Evolutionary conservation across 2,329 filamentous ascomycete species (phyloP), one percentile per base, ranked within the genome.

Genomic region (Lachnellula occidentalis): DNA sequence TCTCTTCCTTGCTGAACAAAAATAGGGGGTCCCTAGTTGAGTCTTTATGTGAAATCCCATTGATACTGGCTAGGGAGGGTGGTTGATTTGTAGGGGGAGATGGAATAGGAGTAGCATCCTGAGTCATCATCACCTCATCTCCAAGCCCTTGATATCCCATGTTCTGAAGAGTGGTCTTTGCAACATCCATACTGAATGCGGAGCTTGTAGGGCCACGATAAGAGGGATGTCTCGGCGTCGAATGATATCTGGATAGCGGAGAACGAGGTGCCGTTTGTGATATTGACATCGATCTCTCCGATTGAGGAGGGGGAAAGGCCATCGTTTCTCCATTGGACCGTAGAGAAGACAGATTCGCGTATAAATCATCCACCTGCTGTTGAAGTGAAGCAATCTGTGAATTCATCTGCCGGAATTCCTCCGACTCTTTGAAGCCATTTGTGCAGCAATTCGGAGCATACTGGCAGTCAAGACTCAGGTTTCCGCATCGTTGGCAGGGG

Each of bases 181-280:
- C 91, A 14, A 96, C 86, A 59, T 92, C 88, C 31, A 96, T 81
- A 61, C 87, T 92, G 71, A 92, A 96, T 2, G 86, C 84, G 46
- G 85, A 87, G 71, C 90, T 95, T 0, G 90, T 96, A 1, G 90
- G 90, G 0, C 91, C 92, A 54, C 88, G 85, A 67, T 94, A 96
- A 22, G 81, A 79, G 4, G 83, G 82, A 55, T 80, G 63, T 55
- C 59, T 66, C 4, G 60, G 54, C 5, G 54, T 12, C 22, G 60
- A 53, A 48, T 62, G 60, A 34, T 61, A 60, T 54, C 60, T 59
- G 42, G 39, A 53, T 2, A 54, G 36, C 1, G 66, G 63, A 2
- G 66, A 66, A 17, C 61, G 54, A 14, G 63, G 54, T 22, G 45
- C 34, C n/a, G 27, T 37, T 48, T 65, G 66, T 3, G 61, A 63